Percentiles rank a stretch among this genome's conserved stretches.
These are phyloP conservation scores for Colletotrichum gigasporum DNA, from an alignment of 2,329 filamentous ascomycete species.

Conservation along the genomic window DNA sequence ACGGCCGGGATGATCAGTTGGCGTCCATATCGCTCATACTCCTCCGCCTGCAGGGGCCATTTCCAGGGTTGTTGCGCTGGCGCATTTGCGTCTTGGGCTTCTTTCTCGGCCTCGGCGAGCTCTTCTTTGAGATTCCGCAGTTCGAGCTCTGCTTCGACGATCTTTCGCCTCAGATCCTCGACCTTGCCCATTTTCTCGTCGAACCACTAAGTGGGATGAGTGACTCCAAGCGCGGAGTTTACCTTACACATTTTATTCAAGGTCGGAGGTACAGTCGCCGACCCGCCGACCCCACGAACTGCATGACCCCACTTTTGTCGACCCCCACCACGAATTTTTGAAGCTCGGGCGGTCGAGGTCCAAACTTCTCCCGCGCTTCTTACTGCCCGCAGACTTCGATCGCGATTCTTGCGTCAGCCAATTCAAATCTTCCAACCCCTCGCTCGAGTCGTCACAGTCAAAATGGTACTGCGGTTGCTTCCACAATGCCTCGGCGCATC, in stretches of 20 bases:
- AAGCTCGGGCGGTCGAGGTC: slow-evolving; percentile 3
- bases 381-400: background rate
- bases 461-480: background rate
- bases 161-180: slow-evolving; percentile 55
- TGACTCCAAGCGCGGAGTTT: background rate
- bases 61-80: slow-evolving; percentile 44
- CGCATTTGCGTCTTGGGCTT: slow-evolving; percentile 28
- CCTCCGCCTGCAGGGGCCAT: slow-evolving; percentile 77
- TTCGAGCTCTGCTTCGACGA: slow-evolving; percentile 57
- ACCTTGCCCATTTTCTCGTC: slow-evolving; percentile 46
- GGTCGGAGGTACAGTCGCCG: slow-evolving; percentile 19
- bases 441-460: background rate
- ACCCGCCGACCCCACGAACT: slow-evolving; percentile 20
- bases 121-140: slow-evolving; percentile 55
- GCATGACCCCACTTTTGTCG: background rate
- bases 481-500: accelerated
- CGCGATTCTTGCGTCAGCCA: background rate
- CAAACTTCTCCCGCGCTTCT: background rate
- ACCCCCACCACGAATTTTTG: slow-evolving; percentile 27
- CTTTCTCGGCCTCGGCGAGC: slow-evolving; percentile 52
- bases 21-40: slow-evolving; percentile 88
- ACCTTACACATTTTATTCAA: background rate
- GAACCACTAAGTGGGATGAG: background rate
- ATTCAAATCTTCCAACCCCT: accelerated
- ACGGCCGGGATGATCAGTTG: slow-evolving; percentile 90